These are phyloP conservation scores for Ogataea ganodermae DNA, from an alignment of 805 yeast genomes.

Conservation along the genomic window DNA sequence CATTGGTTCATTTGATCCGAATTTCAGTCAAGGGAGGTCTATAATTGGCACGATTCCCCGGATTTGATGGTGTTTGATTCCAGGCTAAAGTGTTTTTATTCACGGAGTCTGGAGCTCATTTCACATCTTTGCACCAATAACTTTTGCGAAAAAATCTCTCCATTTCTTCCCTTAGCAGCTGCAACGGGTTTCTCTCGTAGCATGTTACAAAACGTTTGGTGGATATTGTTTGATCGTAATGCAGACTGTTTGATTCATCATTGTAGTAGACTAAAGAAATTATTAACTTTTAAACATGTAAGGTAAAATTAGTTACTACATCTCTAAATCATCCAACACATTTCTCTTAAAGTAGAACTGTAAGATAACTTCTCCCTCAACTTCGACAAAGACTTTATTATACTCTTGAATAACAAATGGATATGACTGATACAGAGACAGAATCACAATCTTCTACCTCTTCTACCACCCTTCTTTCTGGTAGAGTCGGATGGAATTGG, in stretches of 20 bases:
- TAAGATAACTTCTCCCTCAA: conserved; percentile 4
- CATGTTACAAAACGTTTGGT: too few relatives aligned
- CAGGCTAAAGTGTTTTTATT: too few relatives aligned
- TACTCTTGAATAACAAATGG: conserved; percentile 12
- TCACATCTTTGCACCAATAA: too few relatives aligned
- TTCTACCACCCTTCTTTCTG: conserved; percentile 99
- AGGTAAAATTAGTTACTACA: conserved; percentile 12
- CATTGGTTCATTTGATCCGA: conserved; percentile 15
- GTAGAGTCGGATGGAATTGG: conserved; percentile 99
- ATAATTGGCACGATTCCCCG: too few relatives aligned
- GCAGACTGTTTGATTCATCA: conserved; percentile 12
- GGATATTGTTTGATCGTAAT: conserved; percentile 9
- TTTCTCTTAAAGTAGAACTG: conserved; percentile 8
- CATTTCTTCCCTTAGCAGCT: too few relatives aligned
- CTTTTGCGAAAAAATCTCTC: too few relatives aligned
- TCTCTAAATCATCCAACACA: conserved; percentile 13
- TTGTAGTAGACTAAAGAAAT: conserved; percentile 14
- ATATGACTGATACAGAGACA: conserved; percentile 11
- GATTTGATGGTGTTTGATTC: too few relatives aligned
- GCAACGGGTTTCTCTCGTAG: too few relatives aligned
- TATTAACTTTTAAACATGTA: conserved; percentile 17
- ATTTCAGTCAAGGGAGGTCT: too few relatives aligned
- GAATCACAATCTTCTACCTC: conserved; percentile 95
- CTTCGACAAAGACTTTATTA: conserved; percentile 5
- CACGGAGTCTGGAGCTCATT: too few relatives aligned